These are phyloP conservation scores for Eimeria sp. DNA, from an alignment of 169 alveolate species.

Conservation along the genomic window DNA sequence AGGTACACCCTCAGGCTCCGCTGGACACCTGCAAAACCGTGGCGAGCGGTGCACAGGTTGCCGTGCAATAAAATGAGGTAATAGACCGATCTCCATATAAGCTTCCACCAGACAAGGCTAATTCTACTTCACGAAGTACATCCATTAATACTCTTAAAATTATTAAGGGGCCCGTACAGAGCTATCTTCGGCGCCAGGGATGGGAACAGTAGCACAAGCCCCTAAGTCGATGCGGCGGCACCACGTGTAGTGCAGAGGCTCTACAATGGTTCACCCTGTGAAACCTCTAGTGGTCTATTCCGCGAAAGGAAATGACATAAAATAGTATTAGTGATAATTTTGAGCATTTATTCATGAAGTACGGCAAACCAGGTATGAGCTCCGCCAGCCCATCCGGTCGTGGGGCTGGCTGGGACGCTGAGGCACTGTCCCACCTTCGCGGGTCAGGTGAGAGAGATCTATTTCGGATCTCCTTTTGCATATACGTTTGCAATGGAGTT, in stretches of 20 bases:
- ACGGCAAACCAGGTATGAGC: too few species aligned
- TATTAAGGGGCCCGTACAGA: background rate
- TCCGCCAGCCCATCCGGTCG: too few species aligned
- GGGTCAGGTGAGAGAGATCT: too few species aligned
- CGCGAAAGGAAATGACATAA: too few species aligned
- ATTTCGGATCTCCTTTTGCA: too few species aligned
- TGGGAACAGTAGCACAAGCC: slow-evolving; percentile 25
- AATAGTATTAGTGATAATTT: too few species aligned
- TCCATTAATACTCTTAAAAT: background rate
- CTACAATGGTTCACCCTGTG: background rate
- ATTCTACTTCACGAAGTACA: background rate
- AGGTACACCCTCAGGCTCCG: background rate
- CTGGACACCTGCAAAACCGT: background rate
- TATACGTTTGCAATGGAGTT: too few species aligned
- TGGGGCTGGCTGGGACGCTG: too few species aligned
- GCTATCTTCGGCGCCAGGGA: background rate
- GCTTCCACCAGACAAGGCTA: background rate
- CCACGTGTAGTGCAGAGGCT: background rate
- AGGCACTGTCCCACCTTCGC: too few species aligned
- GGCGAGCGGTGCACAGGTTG: slow-evolving; percentile 32
- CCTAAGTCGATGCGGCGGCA: slow-evolving; percentile 54
- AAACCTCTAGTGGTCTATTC: background rate
- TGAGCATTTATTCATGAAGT: too few species aligned
- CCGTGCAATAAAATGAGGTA: background rate
- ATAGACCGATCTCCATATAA: background rate